Conservation (phyloP, 164 flowering plant genomes). For the Hamamelis virginiana region DNA sequence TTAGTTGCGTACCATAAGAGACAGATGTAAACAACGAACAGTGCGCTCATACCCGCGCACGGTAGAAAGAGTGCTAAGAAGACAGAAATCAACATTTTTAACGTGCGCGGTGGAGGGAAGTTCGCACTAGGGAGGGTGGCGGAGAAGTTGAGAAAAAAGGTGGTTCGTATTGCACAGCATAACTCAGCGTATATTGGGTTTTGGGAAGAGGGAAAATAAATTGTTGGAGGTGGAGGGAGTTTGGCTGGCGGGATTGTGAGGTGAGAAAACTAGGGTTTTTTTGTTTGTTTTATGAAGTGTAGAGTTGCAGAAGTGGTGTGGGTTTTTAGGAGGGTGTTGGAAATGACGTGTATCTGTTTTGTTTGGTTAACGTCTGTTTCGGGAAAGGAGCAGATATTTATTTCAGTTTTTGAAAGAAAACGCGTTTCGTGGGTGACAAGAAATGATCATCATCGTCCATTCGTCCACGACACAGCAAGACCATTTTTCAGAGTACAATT, state of each 20-base stretch:
- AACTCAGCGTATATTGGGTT: background rate
- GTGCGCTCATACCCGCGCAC: slow-evolving; percentile 48
- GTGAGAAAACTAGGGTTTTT: no score
- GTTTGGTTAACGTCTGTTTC: background rate
- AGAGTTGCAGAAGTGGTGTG: background rate
- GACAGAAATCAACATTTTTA: slow-evolving; percentile 41
- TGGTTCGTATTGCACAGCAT: slow-evolving; percentile 8
- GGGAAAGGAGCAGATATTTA: background rate
- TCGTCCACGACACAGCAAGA: no score
- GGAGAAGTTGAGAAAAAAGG: background rate
- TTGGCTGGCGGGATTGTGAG: slow-evolving; percentile 3
- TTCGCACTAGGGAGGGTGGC: background rate
- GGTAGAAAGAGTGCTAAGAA: slow-evolving; percentile 58
- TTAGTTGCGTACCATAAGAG: slow-evolving; percentile 46
- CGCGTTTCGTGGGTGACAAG: no score
- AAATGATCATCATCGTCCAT: no score
- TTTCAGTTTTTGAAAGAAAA: no score
- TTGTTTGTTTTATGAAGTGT: no score
- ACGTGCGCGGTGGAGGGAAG: background rate
- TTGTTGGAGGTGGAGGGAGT: background rate
- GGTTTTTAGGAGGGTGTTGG: background rate
- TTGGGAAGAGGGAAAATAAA: background rate
- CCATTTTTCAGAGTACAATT: no score
- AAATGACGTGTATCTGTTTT: background rate
- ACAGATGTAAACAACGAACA: slow-evolving; percentile 56